Percentiles rank a stretch among this genome's conserved stretches.
Conservation (phyloP, 257 asterid species). For the Penstemon newberryi region DNA sequence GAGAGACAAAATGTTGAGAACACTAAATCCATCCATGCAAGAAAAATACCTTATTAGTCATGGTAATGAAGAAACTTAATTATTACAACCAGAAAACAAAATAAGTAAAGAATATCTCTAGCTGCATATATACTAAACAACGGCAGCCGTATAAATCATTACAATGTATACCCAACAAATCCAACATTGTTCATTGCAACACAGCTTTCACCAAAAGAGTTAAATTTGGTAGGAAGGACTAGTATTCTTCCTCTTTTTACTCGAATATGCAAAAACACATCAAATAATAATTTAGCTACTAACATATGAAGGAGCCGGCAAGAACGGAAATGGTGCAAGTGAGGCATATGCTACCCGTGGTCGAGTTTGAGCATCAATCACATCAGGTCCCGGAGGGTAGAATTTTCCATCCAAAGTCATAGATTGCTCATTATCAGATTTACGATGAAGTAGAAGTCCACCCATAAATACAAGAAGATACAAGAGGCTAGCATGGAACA, state of each 20-base stretch:
- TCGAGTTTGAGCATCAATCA: conserved; percentile 34
- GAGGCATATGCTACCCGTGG: conserved; percentile 96
- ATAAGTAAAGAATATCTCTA: background rate
- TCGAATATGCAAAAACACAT: conserved; percentile 13
- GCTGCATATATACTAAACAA: background rate
- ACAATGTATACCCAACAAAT: background rate
- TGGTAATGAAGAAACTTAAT: too few species aligned
- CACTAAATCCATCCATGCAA: too few species aligned
- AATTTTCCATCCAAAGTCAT: conserved; percentile 30
- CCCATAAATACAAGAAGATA: conserved; percentile 98
- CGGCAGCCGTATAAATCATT: background rate
- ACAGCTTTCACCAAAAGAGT: background rate
- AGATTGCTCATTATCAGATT: conserved; percentile 45
- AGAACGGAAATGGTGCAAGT: conserved; percentile 91
- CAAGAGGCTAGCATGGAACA: conserved; percentile 95
- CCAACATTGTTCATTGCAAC: conserved; percentile 20
- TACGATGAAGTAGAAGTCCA: conserved; percentile 80
- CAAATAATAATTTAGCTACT: conserved; percentile 32
- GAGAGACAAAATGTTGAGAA: too few species aligned
- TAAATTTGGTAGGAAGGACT: background rate
- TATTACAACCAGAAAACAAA: background rate
- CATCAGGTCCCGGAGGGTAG: conserved; percentile 25
- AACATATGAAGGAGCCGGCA: conserved; percentile 75
- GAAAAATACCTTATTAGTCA: too few species aligned
- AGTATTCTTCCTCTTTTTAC: conserved; percentile 15